These are phyloP conservation scores for Fistulifera pelliculosa DNA, from an alignment of 108 stramenopile genomes.

Conservation along the genomic window DNA sequence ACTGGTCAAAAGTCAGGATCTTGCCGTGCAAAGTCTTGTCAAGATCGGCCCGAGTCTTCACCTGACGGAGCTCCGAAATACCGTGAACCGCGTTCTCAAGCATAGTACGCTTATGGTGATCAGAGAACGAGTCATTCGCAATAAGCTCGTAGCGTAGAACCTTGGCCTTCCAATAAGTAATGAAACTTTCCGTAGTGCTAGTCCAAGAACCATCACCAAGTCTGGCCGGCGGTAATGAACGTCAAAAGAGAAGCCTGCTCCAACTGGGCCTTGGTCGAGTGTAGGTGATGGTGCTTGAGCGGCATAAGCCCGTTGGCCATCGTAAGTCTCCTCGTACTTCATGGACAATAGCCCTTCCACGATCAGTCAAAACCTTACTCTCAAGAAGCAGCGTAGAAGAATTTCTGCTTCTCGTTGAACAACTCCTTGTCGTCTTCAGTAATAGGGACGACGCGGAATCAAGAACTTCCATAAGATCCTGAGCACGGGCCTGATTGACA, in stretches of 20 bases:
- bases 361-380: background rate
- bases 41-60: background rate
- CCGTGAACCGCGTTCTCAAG: conserved; percentile 3
- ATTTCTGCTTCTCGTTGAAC: background rate
- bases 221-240: background rate
- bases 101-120: background rate
- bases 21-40: background rate
- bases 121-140: background rate
- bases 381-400: background rate
- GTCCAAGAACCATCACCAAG: background rate
- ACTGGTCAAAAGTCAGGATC: background rate
- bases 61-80: background rate
- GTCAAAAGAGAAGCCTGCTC: background rate
- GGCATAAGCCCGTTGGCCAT: conserved; percentile 10
- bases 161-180: conserved; percentile 9
- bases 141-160: conserved; percentile 2
- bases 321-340: conserved; percentile 2
- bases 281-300: background rate
- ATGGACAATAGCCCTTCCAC: conserved; percentile 3
- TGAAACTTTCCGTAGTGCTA: conserved; percentile 1
- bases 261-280: background rate
- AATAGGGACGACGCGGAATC: background rate
- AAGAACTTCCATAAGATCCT: conserved; percentile 7
- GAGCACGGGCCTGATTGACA: conserved; percentile 2
- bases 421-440: background rate